Percentiles rank a stretch among this genome's conserved stretches.
Evolutionary conservation across 345 rosid species (phyloP).

Genomic region (Eucalyptus melliodora): DNA sequence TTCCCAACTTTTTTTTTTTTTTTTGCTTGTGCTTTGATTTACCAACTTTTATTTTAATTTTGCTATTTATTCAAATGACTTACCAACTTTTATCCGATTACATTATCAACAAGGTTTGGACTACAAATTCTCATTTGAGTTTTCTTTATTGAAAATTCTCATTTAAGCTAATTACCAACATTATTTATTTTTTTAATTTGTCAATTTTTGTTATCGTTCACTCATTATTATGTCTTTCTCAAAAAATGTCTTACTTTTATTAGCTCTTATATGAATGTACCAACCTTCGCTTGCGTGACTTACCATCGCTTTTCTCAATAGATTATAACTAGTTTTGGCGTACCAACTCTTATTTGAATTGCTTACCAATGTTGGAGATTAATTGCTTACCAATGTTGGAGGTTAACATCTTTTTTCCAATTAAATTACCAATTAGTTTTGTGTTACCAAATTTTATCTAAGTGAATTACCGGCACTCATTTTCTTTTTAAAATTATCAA

Average conservation of each 20-base stretch:
- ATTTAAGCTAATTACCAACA: background rate
- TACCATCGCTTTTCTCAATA: background rate
- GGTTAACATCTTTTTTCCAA: background rate
- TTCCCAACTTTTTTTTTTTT: background rate
- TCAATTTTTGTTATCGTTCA: background rate
- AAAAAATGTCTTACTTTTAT: background rate
- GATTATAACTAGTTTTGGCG: rapidly evolving
- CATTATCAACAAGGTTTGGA: background rate
- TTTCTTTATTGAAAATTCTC: background rate
- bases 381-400: too few relatives aligned
- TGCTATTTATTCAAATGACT: background rate
- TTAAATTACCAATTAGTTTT: background rate
- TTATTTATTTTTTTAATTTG: background rate
- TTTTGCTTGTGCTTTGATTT: background rate
- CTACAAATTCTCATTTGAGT: background rate
- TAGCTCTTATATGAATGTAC: background rate
- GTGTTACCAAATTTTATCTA: background rate
- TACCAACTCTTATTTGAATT: background rate
- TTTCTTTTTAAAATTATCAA: background rate
- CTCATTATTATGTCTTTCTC: background rate
- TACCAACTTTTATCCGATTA: background rate
- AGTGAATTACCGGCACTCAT: background rate
- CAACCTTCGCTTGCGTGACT: background rate
- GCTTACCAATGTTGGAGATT: background rate
- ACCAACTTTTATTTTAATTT: background rate